Evolutionary conservation across 1,139 yeast genomes (phyloP), one percentile per base, ranked within the genome.

Genomic region (Magnusiomyces fungicola): DNA sequence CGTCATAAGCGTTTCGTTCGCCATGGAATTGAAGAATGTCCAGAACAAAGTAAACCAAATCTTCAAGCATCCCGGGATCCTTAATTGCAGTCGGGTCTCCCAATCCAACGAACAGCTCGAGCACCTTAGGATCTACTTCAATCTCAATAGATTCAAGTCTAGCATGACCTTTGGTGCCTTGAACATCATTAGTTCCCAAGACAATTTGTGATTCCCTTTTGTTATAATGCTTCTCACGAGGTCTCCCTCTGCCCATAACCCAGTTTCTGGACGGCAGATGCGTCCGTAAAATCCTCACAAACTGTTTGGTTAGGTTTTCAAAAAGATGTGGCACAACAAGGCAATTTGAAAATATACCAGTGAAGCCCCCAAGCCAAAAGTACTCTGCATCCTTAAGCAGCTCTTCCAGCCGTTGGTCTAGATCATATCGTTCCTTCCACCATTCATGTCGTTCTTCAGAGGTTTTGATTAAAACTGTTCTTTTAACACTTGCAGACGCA

Each of bases 331-430:
- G 59, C 27, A 69, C 64, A 1, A 68, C 51, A 1, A 59, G 56
- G 12, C 55, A 56, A 5, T 67, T 67, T 34, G 69, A 66, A 59
- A 87, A 83, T 1, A 86, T 60, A 0, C 90, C 82, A 41, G 69
- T 68, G 55, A 88, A 84, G 0, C 95, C 95, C n/a, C 95, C 90
- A 43, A 90, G 65, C 95, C 96, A 88, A 51, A 71, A 69, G 27
- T 67, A 64, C 55, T 88, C 92, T 16, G 87, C 76, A 38, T 71
- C 71, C 1, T 66, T 64, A n/a, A 90, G 63, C n/a, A 89, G 63
- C 3, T 65, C 67, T 47, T 74, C 68, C 50, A 90, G 61, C 47
- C 74, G 67, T 22, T 70, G 66, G 63, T 90, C 96, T 23, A 89
- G 68, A 0, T 68, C 68, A 53, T 79, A 79, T 47, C 97, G 69